Percentiles rank a stretch among this genome's conserved stretches.
Evolutionary conservation across 129 eudicot genomes (phyloP).

Genomic region (Saposhnikovia divaricata): DNA sequence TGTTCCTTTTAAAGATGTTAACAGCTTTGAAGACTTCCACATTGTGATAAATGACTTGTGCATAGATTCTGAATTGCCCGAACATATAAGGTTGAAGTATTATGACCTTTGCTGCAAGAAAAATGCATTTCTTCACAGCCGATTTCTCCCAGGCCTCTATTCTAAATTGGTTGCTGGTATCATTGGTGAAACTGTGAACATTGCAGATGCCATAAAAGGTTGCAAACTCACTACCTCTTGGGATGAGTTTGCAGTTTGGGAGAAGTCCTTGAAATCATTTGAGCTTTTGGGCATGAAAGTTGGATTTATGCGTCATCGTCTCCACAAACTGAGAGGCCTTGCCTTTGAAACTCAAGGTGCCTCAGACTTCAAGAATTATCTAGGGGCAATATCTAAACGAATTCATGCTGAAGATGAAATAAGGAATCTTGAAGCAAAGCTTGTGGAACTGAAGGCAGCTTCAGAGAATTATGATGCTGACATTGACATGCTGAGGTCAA

Average conservation of each 20-base stretch:
- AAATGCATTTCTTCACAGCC: conserved; percentile 46
- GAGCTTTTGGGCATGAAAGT: conserved; percentile 70
- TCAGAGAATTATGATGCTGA: conserved; percentile 27
- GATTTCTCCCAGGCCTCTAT: conserved; percentile 45
- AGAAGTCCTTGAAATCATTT: conserved; percentile 52
- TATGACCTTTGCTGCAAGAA: conserved; percentile 47
- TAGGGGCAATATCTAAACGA: conserved; percentile 35
- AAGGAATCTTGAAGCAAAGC: conserved; percentile 36
- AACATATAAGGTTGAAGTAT: conserved; percentile 35
- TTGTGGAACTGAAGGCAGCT: conserved; percentile 38
- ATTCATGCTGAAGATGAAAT: conserved; percentile 25
- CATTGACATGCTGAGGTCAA: conserved; percentile 29
- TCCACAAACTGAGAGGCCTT: conserved; percentile 24
- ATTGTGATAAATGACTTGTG: conserved; percentile 43
- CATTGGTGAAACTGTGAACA: conserved; percentile 53
- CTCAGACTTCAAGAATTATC: conserved; percentile 24
- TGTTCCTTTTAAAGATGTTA: conserved; percentile 27
- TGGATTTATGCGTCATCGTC: conserved; percentile 52
- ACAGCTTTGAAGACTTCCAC: conserved; percentile 51
- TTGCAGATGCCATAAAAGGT: conserved; percentile 45
- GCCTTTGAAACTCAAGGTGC: conserved; percentile 44
- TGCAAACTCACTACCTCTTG: conserved; percentile 40
- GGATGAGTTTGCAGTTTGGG: conserved; percentile 56
- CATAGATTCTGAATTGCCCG: conserved; percentile 55
- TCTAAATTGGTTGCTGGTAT: conserved; percentile 46